Conservation (phyloP, 371 early-diverging fungal genomes). For the Actinomucor elegans region DNA sequence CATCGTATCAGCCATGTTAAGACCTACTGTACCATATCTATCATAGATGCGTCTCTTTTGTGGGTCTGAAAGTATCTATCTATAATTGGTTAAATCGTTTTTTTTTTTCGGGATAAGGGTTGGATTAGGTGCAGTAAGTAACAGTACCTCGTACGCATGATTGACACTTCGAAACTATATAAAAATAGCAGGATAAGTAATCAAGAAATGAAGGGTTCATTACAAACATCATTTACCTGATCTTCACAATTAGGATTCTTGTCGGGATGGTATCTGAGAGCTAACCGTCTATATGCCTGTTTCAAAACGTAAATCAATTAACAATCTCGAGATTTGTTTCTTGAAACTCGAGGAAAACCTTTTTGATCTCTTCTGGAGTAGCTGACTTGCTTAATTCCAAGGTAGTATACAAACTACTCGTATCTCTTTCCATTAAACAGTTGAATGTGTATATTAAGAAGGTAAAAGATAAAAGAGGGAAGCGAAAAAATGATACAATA, state of each 20-base stretch:
- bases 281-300: constrained; percentile 50
- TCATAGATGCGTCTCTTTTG: constrained; percentile 82
- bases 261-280: constrained; percentile 82
- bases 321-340: not conserved
- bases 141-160: constrained; percentile 81
- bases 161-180: constrained; percentile 76
- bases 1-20: constrained; percentile 75
- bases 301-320: not conserved
- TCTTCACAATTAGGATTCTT: constrained; percentile 60
- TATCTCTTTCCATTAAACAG: not conserved
- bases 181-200: not conserved
- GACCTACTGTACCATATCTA: constrained; percentile 83
- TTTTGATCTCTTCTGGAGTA: constrained; percentile 67
- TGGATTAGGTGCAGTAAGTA: too few relatives aligned
- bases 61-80: constrained; percentile 58
- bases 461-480: not conserved
- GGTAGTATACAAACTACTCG: constrained; percentile 44
- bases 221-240: constrained; percentile 42
- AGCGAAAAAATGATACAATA: too few relatives aligned
- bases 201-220: too few relatives aligned
- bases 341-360: constrained; percentile 30
- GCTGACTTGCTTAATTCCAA: constrained; percentile 62
- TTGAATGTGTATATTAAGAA: too few relatives aligned
- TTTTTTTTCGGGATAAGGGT: not conserved
- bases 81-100: not conserved